These are phyloP conservation scores for Grammothele lineata DNA, from an alignment of 768 basidiomycete species.

Conservation along the genomic window DNA sequence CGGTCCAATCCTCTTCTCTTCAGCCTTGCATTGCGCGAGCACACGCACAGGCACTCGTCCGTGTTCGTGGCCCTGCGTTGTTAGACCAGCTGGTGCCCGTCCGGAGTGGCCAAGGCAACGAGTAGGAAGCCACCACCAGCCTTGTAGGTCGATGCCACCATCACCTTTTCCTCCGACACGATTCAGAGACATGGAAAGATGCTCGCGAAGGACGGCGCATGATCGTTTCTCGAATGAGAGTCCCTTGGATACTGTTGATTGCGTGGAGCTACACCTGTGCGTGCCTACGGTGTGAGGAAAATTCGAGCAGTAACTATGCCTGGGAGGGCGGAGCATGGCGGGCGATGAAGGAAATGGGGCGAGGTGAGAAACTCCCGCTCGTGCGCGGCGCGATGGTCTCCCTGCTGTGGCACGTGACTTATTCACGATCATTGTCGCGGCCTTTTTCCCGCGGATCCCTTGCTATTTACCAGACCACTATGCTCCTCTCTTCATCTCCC, in stretches of 20 bases:
- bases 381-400: too few species aligned
- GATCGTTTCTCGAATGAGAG: constrained; percentile 72
- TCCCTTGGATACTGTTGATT: constrained; percentile 67
- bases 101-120: background rate
- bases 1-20: constrained; percentile 75
- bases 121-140: constrained; percentile 89
- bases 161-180: constrained; percentile 86
- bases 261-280: too few species aligned
- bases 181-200: constrained; percentile 75
- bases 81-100: background rate
- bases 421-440: too few species aligned
- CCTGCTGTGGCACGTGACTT: too few species aligned
- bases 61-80: background rate
- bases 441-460: too few species aligned
- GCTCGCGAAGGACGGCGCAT: constrained; percentile 50
- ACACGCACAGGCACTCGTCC: constrained; percentile 61
- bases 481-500: too few species aligned
- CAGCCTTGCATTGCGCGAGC: constrained; percentile 88
- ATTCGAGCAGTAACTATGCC: too few species aligned
- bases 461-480: too few species aligned
- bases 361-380: too few species aligned
- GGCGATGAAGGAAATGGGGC: too few species aligned
- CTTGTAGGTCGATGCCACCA: constrained; percentile 83
- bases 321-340: too few species aligned
- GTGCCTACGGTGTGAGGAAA: too few species aligned